phyloP scores from a whole-genome alignment of 345 rosid genomes.

The Viola odorata region DNA sequence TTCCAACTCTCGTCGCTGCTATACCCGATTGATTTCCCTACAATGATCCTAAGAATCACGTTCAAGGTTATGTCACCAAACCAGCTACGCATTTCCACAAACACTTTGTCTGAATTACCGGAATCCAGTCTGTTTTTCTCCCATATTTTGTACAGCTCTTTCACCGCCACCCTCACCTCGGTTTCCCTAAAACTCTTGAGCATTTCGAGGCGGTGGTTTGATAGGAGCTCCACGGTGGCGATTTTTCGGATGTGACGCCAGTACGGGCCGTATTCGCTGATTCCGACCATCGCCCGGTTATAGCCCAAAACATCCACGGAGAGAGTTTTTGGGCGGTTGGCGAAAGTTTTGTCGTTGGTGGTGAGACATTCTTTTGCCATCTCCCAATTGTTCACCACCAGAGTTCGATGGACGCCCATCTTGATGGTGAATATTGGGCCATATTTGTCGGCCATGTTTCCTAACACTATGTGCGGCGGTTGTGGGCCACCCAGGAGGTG shows the following conservation, averaged over 20 bases:
- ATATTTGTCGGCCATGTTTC: slow-evolving; percentile 23
- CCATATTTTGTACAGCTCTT: slow-evolving; percentile 19
- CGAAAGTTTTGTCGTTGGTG: slow-evolving; percentile 21
- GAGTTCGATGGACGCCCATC: slow-evolving; percentile 21
- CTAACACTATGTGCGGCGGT: slow-evolving; percentile 25
- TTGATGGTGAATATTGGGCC: slow-evolving; percentile 36
- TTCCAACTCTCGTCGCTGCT: background rate
- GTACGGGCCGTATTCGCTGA: slow-evolving; percentile 26
- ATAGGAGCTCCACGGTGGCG: slow-evolving; percentile 27
- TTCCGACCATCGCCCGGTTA: slow-evolving; percentile 19
- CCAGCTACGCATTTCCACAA: slow-evolving; percentile 37
- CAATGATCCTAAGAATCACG: slow-evolving; percentile 20
- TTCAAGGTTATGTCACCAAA: slow-evolving; percentile 22
- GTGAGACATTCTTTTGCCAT: slow-evolving; percentile 33
- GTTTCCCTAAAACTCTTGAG: slow-evolving; percentile 20
- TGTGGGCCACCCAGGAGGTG: slow-evolving; percentile 27
- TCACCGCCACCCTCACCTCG: slow-evolving; percentile 10
- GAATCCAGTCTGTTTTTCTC: background rate
- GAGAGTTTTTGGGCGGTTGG: slow-evolving; percentile 25
- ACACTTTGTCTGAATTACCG: background rate
- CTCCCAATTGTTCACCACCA: slow-evolving; percentile 28
- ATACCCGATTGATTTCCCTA: slow-evolving; percentile 13
- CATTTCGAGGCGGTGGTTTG: slow-evolving; percentile 22
- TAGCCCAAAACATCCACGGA: slow-evolving; percentile 21
- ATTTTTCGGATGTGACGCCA: slow-evolving; percentile 37